A percentile compares a stretch with the other conserved stretches of the same genome.
Evolutionary conservation across 805 yeast genomes (phyloP).

Genomic region (Pichia nakasei): DNA sequence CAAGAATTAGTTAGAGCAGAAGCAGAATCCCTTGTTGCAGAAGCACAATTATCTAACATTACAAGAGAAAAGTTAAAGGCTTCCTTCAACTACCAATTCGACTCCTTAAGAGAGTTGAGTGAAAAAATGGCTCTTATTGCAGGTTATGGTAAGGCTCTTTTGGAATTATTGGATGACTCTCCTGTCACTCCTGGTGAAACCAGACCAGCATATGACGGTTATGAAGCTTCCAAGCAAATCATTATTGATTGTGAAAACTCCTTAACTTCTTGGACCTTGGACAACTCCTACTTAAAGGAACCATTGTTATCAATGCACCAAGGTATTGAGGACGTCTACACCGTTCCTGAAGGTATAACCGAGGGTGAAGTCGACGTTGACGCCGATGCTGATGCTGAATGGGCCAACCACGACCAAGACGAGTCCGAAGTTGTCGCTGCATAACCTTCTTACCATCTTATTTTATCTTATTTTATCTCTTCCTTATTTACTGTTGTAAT

Average conservation of each 20-base stretch:
- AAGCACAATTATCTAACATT: conserved; percentile 82
- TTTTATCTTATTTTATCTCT: not conserved
- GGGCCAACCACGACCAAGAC: conserved; percentile 7
- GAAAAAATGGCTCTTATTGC: conserved; percentile 82
- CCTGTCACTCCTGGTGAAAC: conserved; percentile 91
- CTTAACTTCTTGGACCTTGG: conserved; percentile 89
- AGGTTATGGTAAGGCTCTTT: conserved; percentile 80
- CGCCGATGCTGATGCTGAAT: conserved; percentile 15
- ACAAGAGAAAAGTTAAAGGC: conserved; percentile 82
- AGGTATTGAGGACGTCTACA: conserved; percentile 38
- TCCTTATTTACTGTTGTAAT: not conserved
- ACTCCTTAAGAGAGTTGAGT: conserved; percentile 75
- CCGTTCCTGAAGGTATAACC: conserved; percentile 54
- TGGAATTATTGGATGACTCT: conserved; percentile 74
- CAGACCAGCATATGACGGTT: conserved; percentile 82
- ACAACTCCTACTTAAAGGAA: conserved; percentile 81
- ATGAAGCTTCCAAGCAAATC: conserved; percentile 81
- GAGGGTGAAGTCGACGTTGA: conserved; percentile 29
- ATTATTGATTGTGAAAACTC: conserved; percentile 81
- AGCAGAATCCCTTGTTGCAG: conserved; percentile 86
- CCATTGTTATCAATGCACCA: conserved; percentile 66
- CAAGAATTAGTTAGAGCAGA: conserved; percentile 88
- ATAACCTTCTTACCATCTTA: not conserved
- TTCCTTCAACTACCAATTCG: conserved; percentile 77
- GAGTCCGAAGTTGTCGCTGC: conserved; percentile 10